These are phyloP conservation scores for Aspergillus indologenus DNA, from an alignment of 495 filamentous ascomycete genomes.

Conservation along the genomic window DNA sequence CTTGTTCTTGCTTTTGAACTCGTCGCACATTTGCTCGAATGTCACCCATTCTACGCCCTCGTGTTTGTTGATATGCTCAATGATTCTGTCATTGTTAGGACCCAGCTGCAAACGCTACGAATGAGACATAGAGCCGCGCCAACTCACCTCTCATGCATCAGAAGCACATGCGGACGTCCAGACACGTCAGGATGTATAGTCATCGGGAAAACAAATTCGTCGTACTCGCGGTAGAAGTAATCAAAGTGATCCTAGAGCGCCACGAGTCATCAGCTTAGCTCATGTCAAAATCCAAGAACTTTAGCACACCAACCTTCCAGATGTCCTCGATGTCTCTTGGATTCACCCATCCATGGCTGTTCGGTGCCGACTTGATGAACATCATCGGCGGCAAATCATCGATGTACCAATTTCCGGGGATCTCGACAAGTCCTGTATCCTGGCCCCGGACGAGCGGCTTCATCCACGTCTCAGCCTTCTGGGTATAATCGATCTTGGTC, in stretches of 20 bases:
- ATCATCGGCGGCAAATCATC: slow-evolving; percentile 63
- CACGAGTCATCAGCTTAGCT: not conserved
- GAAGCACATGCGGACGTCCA: slow-evolving; percentile 62
- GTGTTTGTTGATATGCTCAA: slow-evolving; percentile 70
- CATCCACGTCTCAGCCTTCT: slow-evolving; percentile 65
- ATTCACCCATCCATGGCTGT: slow-evolving; percentile 61
- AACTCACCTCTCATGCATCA: slow-evolving; percentile 59
- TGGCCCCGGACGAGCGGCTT: slow-evolving; percentile 54
- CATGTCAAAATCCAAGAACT: not conserved
- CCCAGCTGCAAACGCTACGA: not conserved
- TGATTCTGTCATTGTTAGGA: slow-evolving; percentile 42
- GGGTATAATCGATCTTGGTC: slow-evolving; percentile 59
- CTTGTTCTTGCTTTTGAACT: slow-evolving; percentile 66
- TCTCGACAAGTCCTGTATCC: slow-evolving; percentile 59
- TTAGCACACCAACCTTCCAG: slow-evolving; percentile 40
- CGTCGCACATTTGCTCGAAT: slow-evolving; percentile 65
- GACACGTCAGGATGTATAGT: slow-evolving; percentile 68
- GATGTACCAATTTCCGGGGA: slow-evolving; percentile 66
- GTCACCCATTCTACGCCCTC: slow-evolving; percentile 75
- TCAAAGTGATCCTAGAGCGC: slow-evolving; percentile 57
- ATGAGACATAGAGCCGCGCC: not conserved
- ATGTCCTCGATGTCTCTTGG: slow-evolving; percentile 56
- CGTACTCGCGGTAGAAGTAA: slow-evolving; percentile 68
- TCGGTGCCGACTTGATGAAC: slow-evolving; percentile 60
- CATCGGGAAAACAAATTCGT: slow-evolving; percentile 68